Conservation (phyloP, 331 rosid genomes). For the Phaseolus coccineus region DNA sequence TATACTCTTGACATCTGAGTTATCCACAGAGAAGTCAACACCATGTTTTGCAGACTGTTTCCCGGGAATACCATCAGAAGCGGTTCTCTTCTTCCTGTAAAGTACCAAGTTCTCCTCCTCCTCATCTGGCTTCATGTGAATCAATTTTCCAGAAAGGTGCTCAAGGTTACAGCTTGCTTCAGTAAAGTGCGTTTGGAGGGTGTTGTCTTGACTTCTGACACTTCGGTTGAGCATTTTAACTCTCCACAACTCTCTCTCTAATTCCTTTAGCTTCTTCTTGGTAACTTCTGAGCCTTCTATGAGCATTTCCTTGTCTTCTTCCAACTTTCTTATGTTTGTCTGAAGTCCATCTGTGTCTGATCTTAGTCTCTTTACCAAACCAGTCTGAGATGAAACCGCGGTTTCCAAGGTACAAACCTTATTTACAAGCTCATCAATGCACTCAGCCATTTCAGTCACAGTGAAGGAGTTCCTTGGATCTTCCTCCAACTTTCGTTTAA, state of each 20-base stretch:
- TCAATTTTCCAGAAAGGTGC: slow-evolving; percentile 67
- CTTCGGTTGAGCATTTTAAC: slow-evolving; percentile 63
- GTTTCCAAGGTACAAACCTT: slow-evolving; percentile 76
- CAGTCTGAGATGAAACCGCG: slow-evolving; percentile 66
- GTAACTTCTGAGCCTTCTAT: slow-evolving; percentile 59
- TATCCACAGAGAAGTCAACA: slow-evolving; percentile 12
- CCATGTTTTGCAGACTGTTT: slow-evolving; percentile 31
- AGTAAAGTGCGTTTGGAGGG: slow-evolving; percentile 61
- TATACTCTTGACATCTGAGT: slow-evolving; percentile 23
- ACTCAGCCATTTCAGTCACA: slow-evolving; percentile 81
- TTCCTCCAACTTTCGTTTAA: slow-evolving; percentile 53
- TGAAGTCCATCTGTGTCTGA: slow-evolving; percentile 79
- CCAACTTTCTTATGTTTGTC: slow-evolving; percentile 58
- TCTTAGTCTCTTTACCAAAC: slow-evolving; percentile 59
- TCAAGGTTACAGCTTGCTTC: slow-evolving; percentile 73
- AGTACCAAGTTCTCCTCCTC: slow-evolving; percentile 44
- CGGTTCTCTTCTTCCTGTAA: slow-evolving; percentile 49
- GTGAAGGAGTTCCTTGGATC: slow-evolving; percentile 55
- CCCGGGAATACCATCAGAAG: slow-evolving; percentile 42
- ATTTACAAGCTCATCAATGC: slow-evolving; percentile 79
- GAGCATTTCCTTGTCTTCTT: slow-evolving; percentile 75
- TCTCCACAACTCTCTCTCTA: slow-evolving; percentile 70
- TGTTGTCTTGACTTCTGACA: slow-evolving; percentile 53
- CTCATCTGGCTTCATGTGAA: slow-evolving; percentile 63
- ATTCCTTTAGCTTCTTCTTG: slow-evolving; percentile 63